Evolutionary conservation across 1,284 basidiomycete species (phyloP), one percentile per base, ranked within the genome.

Genomic region (Trichosporon faecale): DNA sequence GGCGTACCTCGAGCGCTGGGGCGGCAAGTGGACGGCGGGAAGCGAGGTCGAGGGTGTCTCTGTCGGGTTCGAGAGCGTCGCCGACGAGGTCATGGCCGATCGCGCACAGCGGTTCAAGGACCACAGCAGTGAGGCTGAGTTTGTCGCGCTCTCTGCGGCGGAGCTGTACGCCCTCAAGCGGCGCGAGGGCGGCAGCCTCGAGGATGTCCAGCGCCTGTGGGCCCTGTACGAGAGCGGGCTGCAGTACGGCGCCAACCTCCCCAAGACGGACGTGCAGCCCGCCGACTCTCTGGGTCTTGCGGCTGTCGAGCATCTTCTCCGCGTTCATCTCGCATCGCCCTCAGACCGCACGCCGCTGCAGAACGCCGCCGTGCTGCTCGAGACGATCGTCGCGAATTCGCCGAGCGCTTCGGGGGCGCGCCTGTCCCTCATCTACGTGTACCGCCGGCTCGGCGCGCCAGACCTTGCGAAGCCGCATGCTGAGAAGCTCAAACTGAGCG

Each of bases 201-300:
- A 68, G 8, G 75, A 75, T 37, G 68, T 74, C 8, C 46, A 68
- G 16, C 44, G 66, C 16, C 71, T 74, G 23, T 81, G 80, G 80
- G 64, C 63, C 23, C 64, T 80, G 46, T 82, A 80, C 68, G 23
- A 52, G 3, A 68, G 68, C 16, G 81, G 80, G 0, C 65, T 77
- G 25, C 64, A 66, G 65, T 79, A 80, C 69, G 79, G 79, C 27
- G 65, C 67, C 16, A 76, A 76, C 64, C 68, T 80, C 11, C 76
- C 79, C 0, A 75, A 74, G 55, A 80, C 78, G 5, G 81, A 82
- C 65, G 72, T 79, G 29, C 77, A 79, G 68, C 76, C 77, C 0
- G 76, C 79, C 1, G 79, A 82, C 65, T 65, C 73, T 1, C 68
- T 79, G 8, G 79, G 78, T 14, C 66, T 80, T 2, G 70, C 73